Base-by-base conservation (phyloP, 1,284 basidiomycete species). In the Grifola frondosa region DNA sequence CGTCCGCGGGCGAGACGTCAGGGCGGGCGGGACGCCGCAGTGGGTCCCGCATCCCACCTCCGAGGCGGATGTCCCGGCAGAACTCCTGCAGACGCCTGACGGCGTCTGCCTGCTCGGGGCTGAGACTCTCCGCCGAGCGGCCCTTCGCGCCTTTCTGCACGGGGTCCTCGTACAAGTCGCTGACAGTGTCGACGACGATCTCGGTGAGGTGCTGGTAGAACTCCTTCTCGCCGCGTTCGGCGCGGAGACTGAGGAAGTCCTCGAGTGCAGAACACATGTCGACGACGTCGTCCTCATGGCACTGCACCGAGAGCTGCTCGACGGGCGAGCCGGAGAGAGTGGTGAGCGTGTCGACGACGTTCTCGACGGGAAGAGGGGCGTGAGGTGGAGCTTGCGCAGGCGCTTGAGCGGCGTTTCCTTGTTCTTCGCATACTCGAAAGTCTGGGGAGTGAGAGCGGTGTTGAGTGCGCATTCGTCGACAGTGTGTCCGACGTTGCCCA, bases 271-370 rank as follows among this genome's bases (percentile, higher is more conserved):
- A 61, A 58, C 78, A 80, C 22, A 77, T 69, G 50, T 82, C 80
- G 16, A 74, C 71, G 5, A 78, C 70, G 50, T 81, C 80, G 51
- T 80, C 78, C 43, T 77, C 74, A 60, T 74, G 76, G 63, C 79
- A 81, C 48, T 78, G 72, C 45, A 81, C 67, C 4, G 74, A 74
- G 11, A 82, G 65, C 17, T 67, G 68, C 56, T 81, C 78, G 38
- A 83, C 76, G 16, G 80, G 80, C 0, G 77, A 79, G n/a, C 70
- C 75, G 12, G 78, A 77, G 42, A 84, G 70, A 40, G 75, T 73
- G 20, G 76, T 64, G 56, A 82, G 70, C 2, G 80, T 81, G 53
- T 79, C 73, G 22, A 77, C 74, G 46, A 83, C 73, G 52, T 70
- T 71, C 54, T 78, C 75, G 23, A 81, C 71, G 19, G 80, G 66